These are phyloP conservation scores for Coelastrella sp. DNA, from an alignment of 139 green algal genomes.

Conservation along the genomic window DNA sequence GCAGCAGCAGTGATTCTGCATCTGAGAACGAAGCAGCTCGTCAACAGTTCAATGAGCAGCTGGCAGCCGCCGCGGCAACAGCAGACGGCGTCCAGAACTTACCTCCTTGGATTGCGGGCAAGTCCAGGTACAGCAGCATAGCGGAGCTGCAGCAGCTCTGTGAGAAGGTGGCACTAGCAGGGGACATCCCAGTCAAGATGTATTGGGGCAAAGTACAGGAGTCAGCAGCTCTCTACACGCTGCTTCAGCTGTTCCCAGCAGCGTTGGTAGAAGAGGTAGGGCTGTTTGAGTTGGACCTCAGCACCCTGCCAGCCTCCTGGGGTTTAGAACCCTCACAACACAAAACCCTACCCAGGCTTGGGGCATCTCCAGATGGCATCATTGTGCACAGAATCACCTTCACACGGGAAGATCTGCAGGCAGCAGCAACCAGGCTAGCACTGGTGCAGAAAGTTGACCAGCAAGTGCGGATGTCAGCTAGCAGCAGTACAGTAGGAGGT, in stretches of 20 bases:
- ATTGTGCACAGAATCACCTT: constrained; percentile 43
- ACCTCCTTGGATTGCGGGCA: neutral
- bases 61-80: neutral
- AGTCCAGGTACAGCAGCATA: neutral
- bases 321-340: constrained; percentile 35
- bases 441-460: neutral
- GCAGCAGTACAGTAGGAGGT: neutral
- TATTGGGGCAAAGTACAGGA: constrained; percentile 81
- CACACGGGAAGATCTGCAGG: constrained; percentile 8
- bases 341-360: constrained; percentile 68
- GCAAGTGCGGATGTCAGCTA: neutral
- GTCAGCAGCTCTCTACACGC: constrained; percentile 55
- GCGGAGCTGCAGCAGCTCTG: neutral
- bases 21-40: neutral
- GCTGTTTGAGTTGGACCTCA: constrained; percentile 58
- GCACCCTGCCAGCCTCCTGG: constrained; percentile 12
- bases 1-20: neutral
- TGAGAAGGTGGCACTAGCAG: constrained; percentile 33
- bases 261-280: constrained; percentile 56
- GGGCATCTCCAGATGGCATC: constrained; percentile 74
- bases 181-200: constrained; percentile 57
- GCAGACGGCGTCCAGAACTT: neutral
- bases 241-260: constrained; percentile 61
- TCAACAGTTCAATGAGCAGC: neutral
- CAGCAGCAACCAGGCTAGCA: neutral